Percentiles rank a stretch among this genome's conserved stretches.
phyloP scores from a whole-genome alignment of 805 yeast species.

The Spencermartinsiella europaea region DNA sequence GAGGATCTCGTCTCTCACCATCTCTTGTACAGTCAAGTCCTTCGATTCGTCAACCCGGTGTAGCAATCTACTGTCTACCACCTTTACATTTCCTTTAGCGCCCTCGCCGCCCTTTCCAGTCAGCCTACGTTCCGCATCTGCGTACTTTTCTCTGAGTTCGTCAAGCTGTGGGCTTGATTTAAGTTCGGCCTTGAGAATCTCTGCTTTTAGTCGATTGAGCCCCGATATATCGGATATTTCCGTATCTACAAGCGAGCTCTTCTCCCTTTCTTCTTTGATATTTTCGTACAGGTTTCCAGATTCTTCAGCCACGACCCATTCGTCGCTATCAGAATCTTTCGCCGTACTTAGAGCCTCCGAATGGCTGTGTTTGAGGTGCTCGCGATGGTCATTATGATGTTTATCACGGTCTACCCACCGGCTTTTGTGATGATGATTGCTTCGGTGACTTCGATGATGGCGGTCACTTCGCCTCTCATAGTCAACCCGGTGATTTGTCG shows the following conservation, averaged over 20 bases:
- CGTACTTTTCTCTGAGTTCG: slow-evolving; percentile 27
- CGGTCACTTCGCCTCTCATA: neutral
- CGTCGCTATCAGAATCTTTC: slow-evolving; percentile 6
- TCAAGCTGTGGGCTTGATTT: slow-evolving; percentile 23
- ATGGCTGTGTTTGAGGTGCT: too few species aligned
- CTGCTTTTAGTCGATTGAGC: slow-evolving; percentile 33
- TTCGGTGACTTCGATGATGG: slow-evolving; percentile 1
- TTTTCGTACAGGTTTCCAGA: slow-evolving; percentile 9
- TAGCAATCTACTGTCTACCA: slow-evolving; percentile 9
- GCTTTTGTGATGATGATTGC: neutral
- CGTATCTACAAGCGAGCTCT: neutral
- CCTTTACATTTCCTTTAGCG: slow-evolving; percentile 10
- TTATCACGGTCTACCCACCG: neutral
- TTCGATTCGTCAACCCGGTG: slow-evolving; percentile 7
- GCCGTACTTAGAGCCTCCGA: too few species aligned
- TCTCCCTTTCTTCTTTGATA: neutral
- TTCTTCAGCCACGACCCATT: slow-evolving; percentile 16
- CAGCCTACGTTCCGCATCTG: slow-evolving; percentile 7
- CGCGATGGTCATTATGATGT: neutral
- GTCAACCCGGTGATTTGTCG: too few species aligned
- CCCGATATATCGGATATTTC: slow-evolving; percentile 6
- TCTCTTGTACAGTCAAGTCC: slow-evolving; percentile 22
- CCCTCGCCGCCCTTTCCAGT: neutral
- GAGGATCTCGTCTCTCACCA: slow-evolving; percentile 36
- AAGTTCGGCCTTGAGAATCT: slow-evolving; percentile 33